Conservation (phyloP, 2,329 filamentous ascomycete species). For the Apiospora kogelbergensis region DNA sequence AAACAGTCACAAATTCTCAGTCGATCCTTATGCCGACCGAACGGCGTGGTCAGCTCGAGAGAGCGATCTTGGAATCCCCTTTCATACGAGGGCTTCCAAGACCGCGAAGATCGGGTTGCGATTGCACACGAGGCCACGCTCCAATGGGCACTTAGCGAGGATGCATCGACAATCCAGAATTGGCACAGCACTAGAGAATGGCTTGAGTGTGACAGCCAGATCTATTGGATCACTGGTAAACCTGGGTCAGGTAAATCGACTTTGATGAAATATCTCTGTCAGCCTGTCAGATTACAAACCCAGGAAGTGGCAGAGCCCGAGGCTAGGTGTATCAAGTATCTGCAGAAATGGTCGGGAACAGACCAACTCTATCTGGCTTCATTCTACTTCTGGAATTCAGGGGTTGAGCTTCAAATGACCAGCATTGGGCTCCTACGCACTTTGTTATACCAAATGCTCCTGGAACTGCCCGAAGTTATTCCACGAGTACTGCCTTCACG, state of each 20-base stretch:
- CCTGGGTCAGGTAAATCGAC: background rate
- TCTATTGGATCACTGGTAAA: background rate
- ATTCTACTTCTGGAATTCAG: background rate
- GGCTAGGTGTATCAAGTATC: background rate
- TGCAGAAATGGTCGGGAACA: background rate
- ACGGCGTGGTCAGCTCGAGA: background rate
- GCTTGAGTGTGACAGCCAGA: background rate
- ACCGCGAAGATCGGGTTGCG: background rate
- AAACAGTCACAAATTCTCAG: background rate
- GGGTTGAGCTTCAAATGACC: background rate
- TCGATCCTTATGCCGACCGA: background rate
- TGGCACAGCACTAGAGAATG: background rate
- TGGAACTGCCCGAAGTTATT: background rate
- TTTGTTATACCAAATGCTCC: background rate
- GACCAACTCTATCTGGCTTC: background rate
- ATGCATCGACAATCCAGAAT: background rate
- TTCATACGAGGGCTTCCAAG: background rate
- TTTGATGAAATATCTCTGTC: background rate
- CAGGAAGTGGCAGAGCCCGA: background rate
- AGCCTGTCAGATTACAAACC: too few relatives aligned
- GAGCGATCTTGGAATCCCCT: background rate
- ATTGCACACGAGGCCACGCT: background rate
- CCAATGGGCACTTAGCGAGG: background rate
- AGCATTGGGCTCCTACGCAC: background rate
- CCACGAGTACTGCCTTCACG: background rate